Base-by-base conservation (phyloP, 2,329 filamentous ascomycete genomes). In the Catunica adiposa region DNA sequence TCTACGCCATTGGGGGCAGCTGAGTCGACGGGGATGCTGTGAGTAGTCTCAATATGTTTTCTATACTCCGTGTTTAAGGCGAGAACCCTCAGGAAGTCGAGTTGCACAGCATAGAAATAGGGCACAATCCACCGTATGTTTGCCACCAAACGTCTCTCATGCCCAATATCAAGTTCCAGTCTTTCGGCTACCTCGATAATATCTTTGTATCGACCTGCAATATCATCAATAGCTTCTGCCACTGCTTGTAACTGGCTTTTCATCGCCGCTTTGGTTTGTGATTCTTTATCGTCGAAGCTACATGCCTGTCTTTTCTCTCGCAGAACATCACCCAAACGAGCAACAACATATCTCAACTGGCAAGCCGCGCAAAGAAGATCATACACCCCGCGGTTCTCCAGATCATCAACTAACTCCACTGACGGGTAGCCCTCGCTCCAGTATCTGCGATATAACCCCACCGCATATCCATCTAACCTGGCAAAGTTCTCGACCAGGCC, bases 301-400 rank as follows among this genome's bases (percentile, higher is more conserved):
- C 22, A 2, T 25, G n/a, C 9, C 7, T 14, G 6, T 25, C 22
- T 23, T 26, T 48, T 20, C 2, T 8, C 15, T n/a, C 34, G 22
- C 11, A 38, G 20, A 22, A 52, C 50, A 11, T 52, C 50, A 6
- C 11, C 50, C n/a, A 52, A 22, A 26, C 50, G 50, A 14, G 50
- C 22, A 38, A 52, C 31, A 11, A 52, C 15, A 38, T 52, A 52
- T 31, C 50, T 17, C 14, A 52, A 20, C 34, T 52, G 50, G n/a
- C 50, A 38, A 14, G 50, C 20, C 3, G 50, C 50, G 23, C 50
- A 52, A 15, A 52, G 31, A 11, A 52, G 8, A 6, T 23, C 29
- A 52, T 52, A 52, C 5, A 52, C 50, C 50, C 20, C 31, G 14
- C 50, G n/a, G 34, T 52, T 52, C 50, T 52, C 50, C n/a, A 23